Evolutionary conservation across 441 rosid genomes (phyloP).

Genomic region (Adansonia grandidieri): DNA sequence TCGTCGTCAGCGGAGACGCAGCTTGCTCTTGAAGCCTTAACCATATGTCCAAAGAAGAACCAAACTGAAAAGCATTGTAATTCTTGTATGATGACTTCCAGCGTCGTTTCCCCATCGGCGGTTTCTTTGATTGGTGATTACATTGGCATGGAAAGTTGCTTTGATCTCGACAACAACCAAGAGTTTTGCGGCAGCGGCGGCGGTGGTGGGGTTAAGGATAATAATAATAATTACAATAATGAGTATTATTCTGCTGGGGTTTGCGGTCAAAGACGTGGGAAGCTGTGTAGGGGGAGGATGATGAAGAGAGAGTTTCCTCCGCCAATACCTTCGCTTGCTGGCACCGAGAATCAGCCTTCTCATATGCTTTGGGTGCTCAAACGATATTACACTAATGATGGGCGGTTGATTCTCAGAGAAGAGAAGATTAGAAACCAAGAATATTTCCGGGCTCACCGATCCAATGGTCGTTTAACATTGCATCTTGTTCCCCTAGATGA

Average conservation of each 20-base stretch:
- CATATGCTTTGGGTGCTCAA: slow-evolving; percentile 60
- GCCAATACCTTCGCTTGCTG: slow-evolving; percentile 55
- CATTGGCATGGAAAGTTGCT: slow-evolving; percentile 59
- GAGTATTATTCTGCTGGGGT: background rate
- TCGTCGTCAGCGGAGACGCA: background rate
- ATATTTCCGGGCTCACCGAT: slow-evolving; percentile 54
- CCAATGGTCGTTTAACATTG: slow-evolving; percentile 59
- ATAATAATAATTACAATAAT: background rate
- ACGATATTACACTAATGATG: slow-evolving; percentile 58
- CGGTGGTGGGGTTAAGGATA: background rate
- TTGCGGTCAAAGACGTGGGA: background rate
- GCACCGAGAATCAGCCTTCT: slow-evolving; percentile 47
- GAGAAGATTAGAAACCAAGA: slow-evolving; percentile 58
- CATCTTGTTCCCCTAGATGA: slow-evolving; percentile 50
- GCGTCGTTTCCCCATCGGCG: background rate
- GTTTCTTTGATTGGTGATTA: slow-evolving; percentile 44
- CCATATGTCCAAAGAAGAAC: slow-evolving; percentile 24
- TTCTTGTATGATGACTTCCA: slow-evolving; percentile 26
- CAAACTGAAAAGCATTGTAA: slow-evolving; percentile 20
- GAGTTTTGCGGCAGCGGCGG: slow-evolving; percentile 4
- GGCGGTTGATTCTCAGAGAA: slow-evolving; percentile 56
- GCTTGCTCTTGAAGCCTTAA: slow-evolving; percentile 9
- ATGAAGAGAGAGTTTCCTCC: slow-evolving; percentile 55
- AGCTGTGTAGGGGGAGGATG: slow-evolving; percentile 14
- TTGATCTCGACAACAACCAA: slow-evolving; percentile 35